Conservation (phyloP, 2,329 filamentous ascomycete genomes). For the Monilinia laxa region DNA sequence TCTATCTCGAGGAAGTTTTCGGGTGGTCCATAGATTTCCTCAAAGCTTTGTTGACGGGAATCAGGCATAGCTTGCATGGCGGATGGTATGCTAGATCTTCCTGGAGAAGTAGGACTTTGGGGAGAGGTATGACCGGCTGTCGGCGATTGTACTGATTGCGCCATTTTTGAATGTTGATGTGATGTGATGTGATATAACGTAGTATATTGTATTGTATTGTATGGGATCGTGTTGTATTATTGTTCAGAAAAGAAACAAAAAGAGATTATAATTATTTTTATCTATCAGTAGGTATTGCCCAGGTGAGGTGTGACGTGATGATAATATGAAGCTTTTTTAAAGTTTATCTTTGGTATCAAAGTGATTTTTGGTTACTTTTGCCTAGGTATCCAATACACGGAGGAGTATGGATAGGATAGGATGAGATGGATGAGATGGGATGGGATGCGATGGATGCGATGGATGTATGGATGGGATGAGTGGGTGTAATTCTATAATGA, state of each 20-base stretch:
- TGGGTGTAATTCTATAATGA: not conserved
- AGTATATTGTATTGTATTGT: too few relatives aligned
- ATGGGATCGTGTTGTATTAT: too few relatives aligned
- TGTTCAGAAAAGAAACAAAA: not conserved
- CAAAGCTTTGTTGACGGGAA: conserved; percentile 88
- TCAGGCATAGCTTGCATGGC: conserved; percentile 65
- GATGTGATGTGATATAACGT: too few relatives aligned
- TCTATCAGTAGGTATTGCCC: too few relatives aligned
- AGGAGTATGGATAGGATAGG: too few relatives aligned
- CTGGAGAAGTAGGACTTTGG: conserved; percentile 18
- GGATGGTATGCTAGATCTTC: conserved; percentile 21
- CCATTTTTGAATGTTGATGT: conserved; percentile 12
- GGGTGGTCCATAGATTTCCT: conserved; percentile 97
- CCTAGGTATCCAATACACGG: not conserved
- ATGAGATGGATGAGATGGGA: too few relatives aligned
- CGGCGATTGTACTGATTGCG: conserved; percentile 11
- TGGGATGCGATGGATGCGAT: too few relatives aligned
- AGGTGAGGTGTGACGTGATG: conserved; percentile 12
- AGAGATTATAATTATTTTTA: not conserved
- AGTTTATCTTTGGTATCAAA: not conserved
- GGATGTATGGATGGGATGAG: not conserved
- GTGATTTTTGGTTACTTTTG: not conserved
- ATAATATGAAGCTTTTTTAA: not conserved
- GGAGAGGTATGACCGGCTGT: conserved; percentile 15
- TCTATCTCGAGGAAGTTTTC: conserved; percentile 99